Percentiles rank a stretch among this genome's conserved stretches.
phyloP scores from a whole-genome alignment of 345 rosid genomes.

The Eucalyptus erythrocorys region DNA sequence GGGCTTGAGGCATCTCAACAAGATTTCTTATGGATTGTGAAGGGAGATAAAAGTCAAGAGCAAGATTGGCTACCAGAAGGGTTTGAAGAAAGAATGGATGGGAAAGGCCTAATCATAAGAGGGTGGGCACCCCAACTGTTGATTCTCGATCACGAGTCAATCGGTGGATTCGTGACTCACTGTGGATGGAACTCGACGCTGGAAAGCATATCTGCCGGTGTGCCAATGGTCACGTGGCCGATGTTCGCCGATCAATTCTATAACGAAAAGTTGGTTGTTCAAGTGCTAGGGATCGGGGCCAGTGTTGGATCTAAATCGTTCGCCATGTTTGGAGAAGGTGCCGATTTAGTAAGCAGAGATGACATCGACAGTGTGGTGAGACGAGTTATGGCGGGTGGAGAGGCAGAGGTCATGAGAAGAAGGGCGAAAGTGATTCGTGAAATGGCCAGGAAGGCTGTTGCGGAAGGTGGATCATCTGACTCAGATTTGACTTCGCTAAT shows the following conservation, averaged over 20 bases:
- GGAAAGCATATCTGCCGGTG: slow-evolving; percentile 8
- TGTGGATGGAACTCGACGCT: slow-evolving; percentile 18
- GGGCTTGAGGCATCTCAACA: slow-evolving; percentile 6
- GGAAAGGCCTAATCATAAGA: neutral
- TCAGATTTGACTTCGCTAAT: neutral
- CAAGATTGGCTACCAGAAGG: neutral
- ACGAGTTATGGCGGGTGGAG: neutral
- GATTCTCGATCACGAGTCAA: slow-evolving; percentile 9
- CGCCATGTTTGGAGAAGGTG: neutral
- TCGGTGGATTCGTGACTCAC: slow-evolving; percentile 12
- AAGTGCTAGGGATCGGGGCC: neutral
- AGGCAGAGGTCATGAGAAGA: neutral
- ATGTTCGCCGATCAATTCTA: slow-evolving; percentile 1
- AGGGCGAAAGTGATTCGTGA: neutral
- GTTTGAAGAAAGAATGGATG: slow-evolving; percentile 18
- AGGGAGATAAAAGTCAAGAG: neutral
- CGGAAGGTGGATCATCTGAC: slow-evolving; percentile 17
- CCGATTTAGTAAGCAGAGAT: neutral
- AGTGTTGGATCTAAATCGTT: neutral
- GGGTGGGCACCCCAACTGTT: slow-evolving; percentile 14
- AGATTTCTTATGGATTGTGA: slow-evolving; percentile 1
- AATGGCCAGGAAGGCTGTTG: slow-evolving; percentile 12
- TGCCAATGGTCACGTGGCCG: slow-evolving; percentile 16
- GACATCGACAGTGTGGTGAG: neutral
- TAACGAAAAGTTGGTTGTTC: neutral